Percentiles rank a stretch among this genome's conserved stretches.
These are phyloP conservation scores for Ophiosphaerella narmari DNA, from an alignment of 2,329 filamentous ascomycete species.

Conservation along the genomic window DNA sequence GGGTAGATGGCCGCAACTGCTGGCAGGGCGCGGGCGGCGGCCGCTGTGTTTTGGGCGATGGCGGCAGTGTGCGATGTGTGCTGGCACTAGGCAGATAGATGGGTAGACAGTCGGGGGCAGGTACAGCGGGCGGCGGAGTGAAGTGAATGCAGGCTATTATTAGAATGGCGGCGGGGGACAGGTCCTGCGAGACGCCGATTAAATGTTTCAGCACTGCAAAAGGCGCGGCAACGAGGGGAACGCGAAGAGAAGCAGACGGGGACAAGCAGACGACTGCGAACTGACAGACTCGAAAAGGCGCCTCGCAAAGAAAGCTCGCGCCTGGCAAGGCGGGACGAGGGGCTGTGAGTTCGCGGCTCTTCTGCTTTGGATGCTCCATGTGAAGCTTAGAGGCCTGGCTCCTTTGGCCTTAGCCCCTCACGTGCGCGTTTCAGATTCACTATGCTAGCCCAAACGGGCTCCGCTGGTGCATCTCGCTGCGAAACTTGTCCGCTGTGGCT, in stretches of 20 bases:
- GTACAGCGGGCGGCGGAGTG: conserved; percentile 3
- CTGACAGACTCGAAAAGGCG: neutral
- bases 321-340: conserved; percentile 16
- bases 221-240: conserved; percentile 12
- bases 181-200: conserved; percentile 27
- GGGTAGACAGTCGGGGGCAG: too few species aligned
- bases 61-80: conserved; percentile 8
- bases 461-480: neutral
- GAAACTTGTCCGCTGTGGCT: neutral
- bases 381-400: conserved; percentile 21
- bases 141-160: conserved; percentile 31
- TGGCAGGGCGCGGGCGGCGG: neutral
- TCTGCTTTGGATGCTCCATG: conserved; percentile 17
- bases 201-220: conserved; percentile 32
- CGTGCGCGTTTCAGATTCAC: conserved; percentile 16
- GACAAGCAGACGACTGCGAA: neutral
- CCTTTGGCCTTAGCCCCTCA: conserved; percentile 20
- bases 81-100: neutral
- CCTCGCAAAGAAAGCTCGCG: conserved; percentile 3
- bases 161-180: conserved; percentile 28
- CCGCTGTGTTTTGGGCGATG: conserved; percentile 12
- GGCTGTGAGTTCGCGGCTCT: conserved; percentile 22
- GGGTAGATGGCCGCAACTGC: too few species aligned
- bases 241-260: neutral
- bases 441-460: neutral